Base-by-base conservation (phyloP, 208 protist genomes). In the Acanthamoeba lenticulata region DNA sequence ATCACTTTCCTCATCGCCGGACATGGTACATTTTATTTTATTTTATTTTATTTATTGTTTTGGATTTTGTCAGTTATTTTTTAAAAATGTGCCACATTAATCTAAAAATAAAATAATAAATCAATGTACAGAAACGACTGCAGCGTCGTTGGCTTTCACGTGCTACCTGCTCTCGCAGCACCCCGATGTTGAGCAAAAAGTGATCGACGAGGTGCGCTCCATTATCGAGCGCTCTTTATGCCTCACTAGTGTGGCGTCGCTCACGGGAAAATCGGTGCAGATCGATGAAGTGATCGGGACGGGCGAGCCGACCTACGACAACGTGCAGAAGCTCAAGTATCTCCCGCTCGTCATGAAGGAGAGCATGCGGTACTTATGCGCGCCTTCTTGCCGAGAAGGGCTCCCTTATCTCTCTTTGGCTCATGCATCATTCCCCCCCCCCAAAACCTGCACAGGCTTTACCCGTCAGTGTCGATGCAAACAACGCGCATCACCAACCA, bases 341-440 rank as follows among this genome's bases (percentile, higher is more conserved):
- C 79, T 89, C 9, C 79, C 79, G 4, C n/a, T 65, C 21, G 79
- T 89, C 40, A 89, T 89, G 79, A 89, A 89, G 79, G 79, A 89
- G 38, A 89, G 79, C 49, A 89, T 89, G 79, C 79, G 79, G 49
- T 79, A 45, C 67, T 2, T 13, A 27, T 27, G 4, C 2, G 15
- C 65, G 11, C 65, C n/a, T 4, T 11, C 29, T 6, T 38, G 9
- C 7, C 36, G n/a, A 74, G 15, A 27, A 2, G 15, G 11, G 52
- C 11, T 24, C 65, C 0, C 1, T 45, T 21, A 45, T 21, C 36
- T 79, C 60, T 67, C n/a, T 67, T 38, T 4, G 34, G 9, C 27
- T n/a, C n/a, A n/a, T n/a, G n/a, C n/a, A n/a, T n/a, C n/a, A n/a
- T n/a, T n/a, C n/a, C n/a, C n/a, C n/a, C n/a, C n/a, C n/a, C n/a